Evolutionary conservation across 1,284 basidiomycete genomes (phyloP), one percentile per base, ranked within the genome.

Genomic region (Boletus mariae): DNA sequence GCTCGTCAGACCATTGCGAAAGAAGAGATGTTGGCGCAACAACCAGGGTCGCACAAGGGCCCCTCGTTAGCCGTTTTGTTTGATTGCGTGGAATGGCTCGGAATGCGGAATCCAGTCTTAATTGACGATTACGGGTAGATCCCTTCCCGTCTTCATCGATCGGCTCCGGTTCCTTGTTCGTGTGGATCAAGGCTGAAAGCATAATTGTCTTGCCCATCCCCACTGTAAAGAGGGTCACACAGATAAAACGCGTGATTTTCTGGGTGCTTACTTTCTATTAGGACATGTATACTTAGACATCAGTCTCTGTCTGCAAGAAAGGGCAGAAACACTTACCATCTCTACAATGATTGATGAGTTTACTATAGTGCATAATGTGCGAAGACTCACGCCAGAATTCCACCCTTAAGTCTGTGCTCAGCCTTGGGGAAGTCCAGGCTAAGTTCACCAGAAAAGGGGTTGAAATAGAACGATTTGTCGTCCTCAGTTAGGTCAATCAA

Each of bases 191-290:
- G 11, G 93, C 86, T 1, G 94, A 91, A 48, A 98, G 75, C 93
- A 97, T 96, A 64, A 96, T 94, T 1, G 96, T 98, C 74, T 99
- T 99, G 4, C 96, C 96, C 84, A 98, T 92, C 9, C 95, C 92
- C 92, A 88, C 83, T 89, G 50, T 28, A 28, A 50, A 46, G 41
- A 55, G 41, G 28, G 52, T 70, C 45, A 64, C 45, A 34, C 32
- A 17, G 20, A 46, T 12, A 29, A 45, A 37, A 23, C 0, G 2
- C 20, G 10, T 38, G 32, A 15, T 35, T 26, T 43, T 26, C 15
- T 49, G 8, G n/a, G 0, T 59, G 2, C 79, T 58, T 59, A 82
- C 79, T 82, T 64, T 82, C 80, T 81, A 52, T 48, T 12, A 20
- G 46, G 31, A 38, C 8, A 47, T 8, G 11, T 26, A 12, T 25